These are phyloP conservation scores for Linum trigynum DNA, from an alignment of 345 rosid genomes.

Conservation along the genomic window DNA sequence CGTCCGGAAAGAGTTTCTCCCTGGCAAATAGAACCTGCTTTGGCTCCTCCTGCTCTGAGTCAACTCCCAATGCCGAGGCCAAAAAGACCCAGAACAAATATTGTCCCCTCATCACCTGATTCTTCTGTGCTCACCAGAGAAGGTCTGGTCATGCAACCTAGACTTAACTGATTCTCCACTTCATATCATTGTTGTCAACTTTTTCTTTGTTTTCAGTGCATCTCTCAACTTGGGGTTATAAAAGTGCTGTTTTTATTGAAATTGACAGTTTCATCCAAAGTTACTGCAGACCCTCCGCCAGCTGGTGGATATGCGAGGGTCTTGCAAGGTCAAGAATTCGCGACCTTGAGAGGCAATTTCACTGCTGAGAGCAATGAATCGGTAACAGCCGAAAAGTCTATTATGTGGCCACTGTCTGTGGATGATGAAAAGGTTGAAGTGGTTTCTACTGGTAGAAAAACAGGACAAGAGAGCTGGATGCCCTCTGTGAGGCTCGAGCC, in stretches of 20 bases:
- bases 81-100: constrained; percentile 51
- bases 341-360: constrained; percentile 60
- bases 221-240: neutral
- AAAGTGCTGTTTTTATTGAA: neutral
- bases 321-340: constrained; percentile 72
- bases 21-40: constrained; percentile 78
- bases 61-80: constrained; percentile 51
- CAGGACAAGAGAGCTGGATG: constrained; percentile 43
- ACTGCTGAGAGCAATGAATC: constrained; percentile 32
- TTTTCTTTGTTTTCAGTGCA: neutral
- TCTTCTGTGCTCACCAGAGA: constrained; percentile 55
- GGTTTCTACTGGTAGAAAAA: constrained; percentile 39
- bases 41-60: constrained; percentile 63
- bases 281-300: constrained; percentile 45
- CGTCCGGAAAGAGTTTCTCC: constrained; percentile 86
- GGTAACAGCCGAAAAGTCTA: constrained; percentile 49
- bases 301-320: constrained; percentile 52
- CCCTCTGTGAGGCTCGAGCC: constrained; percentile 40
- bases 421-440: constrained; percentile 52
- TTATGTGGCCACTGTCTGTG: constrained; percentile 40
- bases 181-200: neutral
- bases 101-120: constrained; percentile 45
- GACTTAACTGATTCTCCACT: neutral
- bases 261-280: constrained; percentile 31
- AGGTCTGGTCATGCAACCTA: constrained; percentile 29